Percentiles rank a stretch among this genome's conserved stretches.
phyloP scores from a whole-genome alignment of 257 asterid species.

The Petunia axillaris region DNA sequence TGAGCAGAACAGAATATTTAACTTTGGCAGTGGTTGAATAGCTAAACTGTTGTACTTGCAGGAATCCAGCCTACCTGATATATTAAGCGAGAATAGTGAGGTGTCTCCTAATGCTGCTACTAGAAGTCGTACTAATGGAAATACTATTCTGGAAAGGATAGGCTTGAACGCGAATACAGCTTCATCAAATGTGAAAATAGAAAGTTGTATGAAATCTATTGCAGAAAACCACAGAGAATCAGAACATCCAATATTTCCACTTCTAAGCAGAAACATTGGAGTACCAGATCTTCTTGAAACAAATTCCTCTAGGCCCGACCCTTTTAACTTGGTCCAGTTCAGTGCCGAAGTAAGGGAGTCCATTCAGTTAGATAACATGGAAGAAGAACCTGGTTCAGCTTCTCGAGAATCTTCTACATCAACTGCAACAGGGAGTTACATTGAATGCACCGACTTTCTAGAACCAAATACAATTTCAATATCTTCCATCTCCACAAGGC shows the following conservation, averaged over 20 bases:
- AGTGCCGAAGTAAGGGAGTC: slow-evolving; percentile 44
- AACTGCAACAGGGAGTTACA: slow-evolving; percentile 32
- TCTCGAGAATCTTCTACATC: slow-evolving; percentile 44
- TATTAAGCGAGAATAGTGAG: slow-evolving; percentile 80
- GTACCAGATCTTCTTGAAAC: slow-evolving; percentile 38
- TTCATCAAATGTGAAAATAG: slow-evolving; percentile 50
- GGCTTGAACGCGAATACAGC: slow-evolving; percentile 36
- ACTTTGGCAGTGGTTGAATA: slow-evolving; percentile 45
- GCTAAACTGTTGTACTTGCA: slow-evolving; percentile 15
- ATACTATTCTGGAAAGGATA: slow-evolving; percentile 35
- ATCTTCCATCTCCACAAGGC: slow-evolving; percentile 57
- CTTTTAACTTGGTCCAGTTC: slow-evolving; percentile 52
- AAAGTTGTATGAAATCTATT: slow-evolving; percentile 19
- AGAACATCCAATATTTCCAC: slow-evolving; percentile 48
- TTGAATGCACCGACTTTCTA: slow-evolving; percentile 51
- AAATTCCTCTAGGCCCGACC: slow-evolving; percentile 37
- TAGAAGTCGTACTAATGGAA: slow-evolving; percentile 54
- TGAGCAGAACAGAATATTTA: background rate
- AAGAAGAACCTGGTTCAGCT: slow-evolving; percentile 51
- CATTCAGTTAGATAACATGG: slow-evolving; percentile 55
- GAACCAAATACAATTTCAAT: slow-evolving; percentile 58
- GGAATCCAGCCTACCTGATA: slow-evolving; percentile 80
- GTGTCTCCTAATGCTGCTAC: slow-evolving; percentile 76
- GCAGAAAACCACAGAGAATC: slow-evolving; percentile 30
- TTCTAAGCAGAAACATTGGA: slow-evolving; percentile 38